These are phyloP conservation scores for Stylosanthes scabra DNA, from an alignment of 331 rosid genomes.

Conservation along the genomic window DNA sequence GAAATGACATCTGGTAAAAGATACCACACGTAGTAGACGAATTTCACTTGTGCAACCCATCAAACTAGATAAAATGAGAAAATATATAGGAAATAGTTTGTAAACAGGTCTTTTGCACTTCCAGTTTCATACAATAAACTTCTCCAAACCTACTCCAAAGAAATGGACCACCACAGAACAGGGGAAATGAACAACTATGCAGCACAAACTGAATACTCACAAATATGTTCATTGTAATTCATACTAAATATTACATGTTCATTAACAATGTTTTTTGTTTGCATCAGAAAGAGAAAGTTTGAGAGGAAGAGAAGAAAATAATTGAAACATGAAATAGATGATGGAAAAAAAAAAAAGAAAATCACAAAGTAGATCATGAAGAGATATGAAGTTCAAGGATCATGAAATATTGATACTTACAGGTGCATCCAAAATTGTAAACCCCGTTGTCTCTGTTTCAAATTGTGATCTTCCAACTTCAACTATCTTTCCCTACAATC, in stretches of 20 bases:
- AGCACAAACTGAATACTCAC: constrained; percentile 19
- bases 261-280: neutral
- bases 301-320: neutral
- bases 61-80: constrained; percentile 28
- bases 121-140: constrained; percentile 3
- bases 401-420: constrained; percentile 61
- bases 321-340: neutral
- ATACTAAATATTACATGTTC: neutral
- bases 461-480: constrained; percentile 99
- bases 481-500: constrained; percentile 88
- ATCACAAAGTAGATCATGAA: neutral
- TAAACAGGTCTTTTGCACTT: neutral
- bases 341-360: neutral
- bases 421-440: constrained; percentile 98
- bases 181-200: neutral
- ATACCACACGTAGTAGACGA: constrained; percentile 29
- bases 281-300: neutral
- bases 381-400: neutral
- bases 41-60: constrained; percentile 23
- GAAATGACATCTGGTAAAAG: constrained; percentile 77
- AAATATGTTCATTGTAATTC: neutral
- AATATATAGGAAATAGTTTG: neutral
- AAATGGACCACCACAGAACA: neutral
- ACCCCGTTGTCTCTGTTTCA: constrained; percentile 89
- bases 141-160: constrained; percentile 22